These are phyloP conservation scores for Hypoxylon sp. DNA, from an alignment of 2,329 filamentous ascomycete genomes.

Conservation along the genomic window DNA sequence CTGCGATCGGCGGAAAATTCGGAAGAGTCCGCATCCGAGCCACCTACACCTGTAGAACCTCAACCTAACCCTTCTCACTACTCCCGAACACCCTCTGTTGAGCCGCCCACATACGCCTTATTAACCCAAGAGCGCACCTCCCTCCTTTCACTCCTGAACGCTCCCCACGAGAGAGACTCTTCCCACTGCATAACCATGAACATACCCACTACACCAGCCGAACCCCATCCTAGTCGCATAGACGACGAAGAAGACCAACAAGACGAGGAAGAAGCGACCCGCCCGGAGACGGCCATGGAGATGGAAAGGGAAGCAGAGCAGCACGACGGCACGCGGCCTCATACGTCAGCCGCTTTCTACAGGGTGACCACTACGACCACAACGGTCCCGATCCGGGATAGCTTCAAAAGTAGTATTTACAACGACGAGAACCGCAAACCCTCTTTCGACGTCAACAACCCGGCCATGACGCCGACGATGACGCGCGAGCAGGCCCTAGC, in stretches of 20 bases:
- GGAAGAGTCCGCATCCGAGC: constrained; percentile 51
- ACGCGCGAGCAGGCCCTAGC: constrained; percentile 80
- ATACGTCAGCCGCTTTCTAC: constrained; percentile 63
- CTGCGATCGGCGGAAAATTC: constrained; percentile 59
- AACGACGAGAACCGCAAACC: constrained; percentile 47
- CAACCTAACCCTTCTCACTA: constrained; percentile 58
- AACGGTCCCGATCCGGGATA: constrained; percentile 65
- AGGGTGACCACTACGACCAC: constrained; percentile 65
- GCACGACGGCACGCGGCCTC: constrained; percentile 54
- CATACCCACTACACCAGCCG: constrained; percentile 51
- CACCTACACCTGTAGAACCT: constrained; percentile 49
- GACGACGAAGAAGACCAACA: constrained; percentile 13
- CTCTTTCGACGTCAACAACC: constrained; percentile 68
- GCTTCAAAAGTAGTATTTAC: constrained; percentile 29
- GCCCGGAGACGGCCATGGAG: constrained; percentile 23
- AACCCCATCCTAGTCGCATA: constrained; percentile 12
- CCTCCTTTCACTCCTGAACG: constrained; percentile 72
- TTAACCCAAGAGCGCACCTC: constrained; percentile 68
- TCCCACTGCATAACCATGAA: constrained; percentile 55
- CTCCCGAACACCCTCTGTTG: constrained; percentile 72
- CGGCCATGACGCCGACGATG: constrained; percentile 74
- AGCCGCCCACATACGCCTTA: constrained; percentile 71
- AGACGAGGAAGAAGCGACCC: constrained; percentile 11
- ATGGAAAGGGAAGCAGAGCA: constrained; percentile 24
- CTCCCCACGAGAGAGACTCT: constrained; percentile 60